Conservation (phyloP, 768 basidiomycete species). For the Boletus patriciae region DNA sequence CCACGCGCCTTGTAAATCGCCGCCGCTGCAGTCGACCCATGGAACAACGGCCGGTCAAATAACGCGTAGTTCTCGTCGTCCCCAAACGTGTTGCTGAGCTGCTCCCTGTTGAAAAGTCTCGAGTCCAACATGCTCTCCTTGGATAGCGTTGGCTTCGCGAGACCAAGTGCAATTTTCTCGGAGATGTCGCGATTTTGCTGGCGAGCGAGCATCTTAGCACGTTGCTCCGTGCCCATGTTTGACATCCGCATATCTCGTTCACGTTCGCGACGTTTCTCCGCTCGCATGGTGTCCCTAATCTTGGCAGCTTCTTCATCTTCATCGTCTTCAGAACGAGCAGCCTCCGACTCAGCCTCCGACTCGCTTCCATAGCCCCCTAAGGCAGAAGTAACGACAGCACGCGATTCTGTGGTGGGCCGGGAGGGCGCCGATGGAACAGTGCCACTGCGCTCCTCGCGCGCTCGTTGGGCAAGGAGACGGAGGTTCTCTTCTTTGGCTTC, state of each 20-base stretch:
- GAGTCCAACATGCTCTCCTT: constrained; percentile 99
- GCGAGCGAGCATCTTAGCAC: constrained; percentile 92
- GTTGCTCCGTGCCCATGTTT: constrained; percentile 97
- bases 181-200: constrained; percentile 99
- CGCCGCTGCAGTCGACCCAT: constrained; percentile 94
- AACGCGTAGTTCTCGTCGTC: constrained; percentile 93
- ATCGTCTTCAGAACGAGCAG: constrained; percentile 54
- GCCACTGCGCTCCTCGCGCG: constrained; percentile 90
- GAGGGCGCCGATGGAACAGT: constrained; percentile 56
- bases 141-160: constrained; percentile 93
- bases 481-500: constrained; percentile 93
- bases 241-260: constrained; percentile 98
- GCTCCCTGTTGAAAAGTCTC: constrained; percentile 95
- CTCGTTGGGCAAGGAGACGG: constrained; percentile 90
- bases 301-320: constrained; percentile 81
- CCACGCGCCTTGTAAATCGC: constrained; percentile 99
- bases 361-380: constrained; percentile 88
- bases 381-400: constrained; percentile 70
- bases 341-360: constrained; percentile 48
- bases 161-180: constrained; percentile 96
- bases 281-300: constrained; percentile 87
- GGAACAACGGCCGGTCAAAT: constrained; percentile 94
- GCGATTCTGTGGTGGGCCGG: constrained; percentile 64
- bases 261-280: constrained; percentile 89
- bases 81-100: constrained; percentile 75